A percentile compares a stretch with the other conserved stretches of the same genome.
phyloP scores from a whole-genome alignment of 495 filamentous ascomycete species.

The Hamigera avellanea region DNA sequence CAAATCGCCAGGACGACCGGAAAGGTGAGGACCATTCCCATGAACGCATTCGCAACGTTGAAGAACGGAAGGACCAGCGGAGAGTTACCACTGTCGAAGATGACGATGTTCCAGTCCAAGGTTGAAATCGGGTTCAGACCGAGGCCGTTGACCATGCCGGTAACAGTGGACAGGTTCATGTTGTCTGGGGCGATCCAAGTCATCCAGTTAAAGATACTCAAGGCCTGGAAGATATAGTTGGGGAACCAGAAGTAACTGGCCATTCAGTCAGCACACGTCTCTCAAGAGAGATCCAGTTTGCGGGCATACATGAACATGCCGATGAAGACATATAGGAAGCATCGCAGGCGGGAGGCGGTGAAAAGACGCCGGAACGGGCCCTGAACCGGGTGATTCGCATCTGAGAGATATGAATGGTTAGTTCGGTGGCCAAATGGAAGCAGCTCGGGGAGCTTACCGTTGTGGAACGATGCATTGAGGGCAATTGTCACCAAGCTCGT shows the following conservation, averaged over 20 bases:
- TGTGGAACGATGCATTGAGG: too few relatives aligned
- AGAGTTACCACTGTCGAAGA: slow-evolving; percentile 75
- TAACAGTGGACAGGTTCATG: slow-evolving; percentile 56
- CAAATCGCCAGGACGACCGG: slow-evolving; percentile 72
- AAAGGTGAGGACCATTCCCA: slow-evolving; percentile 75
- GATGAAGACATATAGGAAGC: too few relatives aligned
- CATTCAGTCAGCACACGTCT: slow-evolving; percentile 48
- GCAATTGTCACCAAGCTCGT: slow-evolving; percentile 77
- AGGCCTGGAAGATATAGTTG: slow-evolving; percentile 70
- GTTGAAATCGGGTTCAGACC: slow-evolving; percentile 81
- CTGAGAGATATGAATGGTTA: too few relatives aligned
- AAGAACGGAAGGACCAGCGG: slow-evolving; percentile 82
- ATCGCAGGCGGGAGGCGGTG: too few relatives aligned
- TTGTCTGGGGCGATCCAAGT: slow-evolving; percentile 81
- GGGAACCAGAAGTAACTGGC: slow-evolving; percentile 91
- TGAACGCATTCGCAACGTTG: slow-evolving; percentile 82
- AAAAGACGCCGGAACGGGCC: slow-evolving; percentile 76
- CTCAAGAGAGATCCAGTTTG: slow-evolving; percentile 56
- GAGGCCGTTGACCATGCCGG: slow-evolving; percentile 51
- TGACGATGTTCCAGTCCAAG: slow-evolving; percentile 90
- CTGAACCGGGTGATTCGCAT: slow-evolving; percentile 70
- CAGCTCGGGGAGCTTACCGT: too few relatives aligned
- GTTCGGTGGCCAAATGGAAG: too few relatives aligned
- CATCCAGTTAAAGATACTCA: slow-evolving; percentile 83
- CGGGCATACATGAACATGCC: too few relatives aligned